Evolutionary conservation across 2,329 filamentous ascomycete genomes (phyloP).

Genomic region (Emmonsia crescens): DNA sequence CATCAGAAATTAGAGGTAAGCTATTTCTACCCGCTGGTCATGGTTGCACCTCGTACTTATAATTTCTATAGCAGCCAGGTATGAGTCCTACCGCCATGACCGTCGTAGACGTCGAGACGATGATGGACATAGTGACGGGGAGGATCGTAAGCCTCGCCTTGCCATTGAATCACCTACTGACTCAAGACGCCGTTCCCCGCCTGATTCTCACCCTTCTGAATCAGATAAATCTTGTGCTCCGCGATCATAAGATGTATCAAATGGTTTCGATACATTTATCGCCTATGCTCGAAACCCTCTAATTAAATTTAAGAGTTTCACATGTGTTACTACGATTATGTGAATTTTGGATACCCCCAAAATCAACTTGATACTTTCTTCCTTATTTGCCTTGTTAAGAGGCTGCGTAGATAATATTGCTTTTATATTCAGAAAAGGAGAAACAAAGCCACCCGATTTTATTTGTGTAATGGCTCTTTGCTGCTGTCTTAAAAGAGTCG

Average conservation of each 20-base stretch:
- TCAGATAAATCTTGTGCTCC: neutral
- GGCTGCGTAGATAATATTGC: neutral
- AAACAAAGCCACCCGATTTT: neutral
- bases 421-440: neutral
- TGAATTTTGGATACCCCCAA: neutral
- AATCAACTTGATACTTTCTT: neutral
- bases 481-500: neutral
- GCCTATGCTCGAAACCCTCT: neutral
- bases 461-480: neutral
- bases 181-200: neutral
- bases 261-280: neutral
- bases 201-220: neutral
- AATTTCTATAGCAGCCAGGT: slow-evolving; percentile 17
- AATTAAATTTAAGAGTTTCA: neutral
- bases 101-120: neutral
- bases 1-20: slow-evolving; percentile 68
- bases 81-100: neutral
- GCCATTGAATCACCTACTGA: neutral
- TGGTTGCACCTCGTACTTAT: neutral
- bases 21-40: slow-evolving; percentile 7
- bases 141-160: neutral
- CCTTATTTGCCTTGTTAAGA: neutral
- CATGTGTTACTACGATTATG: neutral
- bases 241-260: neutral
- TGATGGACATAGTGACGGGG: neutral